Conservation (phyloP, 179 eudicot genomes). For the Pouteria campechiana region DNA sequence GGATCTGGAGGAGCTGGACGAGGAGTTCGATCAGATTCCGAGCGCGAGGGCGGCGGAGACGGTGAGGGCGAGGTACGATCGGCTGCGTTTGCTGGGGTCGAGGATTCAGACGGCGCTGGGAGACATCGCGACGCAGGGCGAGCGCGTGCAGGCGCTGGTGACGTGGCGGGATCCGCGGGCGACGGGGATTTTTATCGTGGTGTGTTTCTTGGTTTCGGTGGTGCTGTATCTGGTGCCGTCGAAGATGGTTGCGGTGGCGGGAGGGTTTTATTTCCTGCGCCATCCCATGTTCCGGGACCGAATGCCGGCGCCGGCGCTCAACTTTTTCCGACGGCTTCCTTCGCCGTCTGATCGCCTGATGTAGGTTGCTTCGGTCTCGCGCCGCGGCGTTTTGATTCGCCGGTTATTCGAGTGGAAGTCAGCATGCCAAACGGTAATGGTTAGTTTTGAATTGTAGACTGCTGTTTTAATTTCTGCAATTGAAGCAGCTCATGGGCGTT, state of each 20-base stretch:
- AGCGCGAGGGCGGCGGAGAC: slow-evolving; percentile 42
- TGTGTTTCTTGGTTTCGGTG: slow-evolving; percentile 69
- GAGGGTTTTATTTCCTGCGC: slow-evolving; percentile 68
- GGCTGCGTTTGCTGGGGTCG: slow-evolving; percentile 59
- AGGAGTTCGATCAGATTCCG: slow-evolving; percentile 76
- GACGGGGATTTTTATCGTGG: slow-evolving; percentile 72
- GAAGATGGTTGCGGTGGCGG: slow-evolving; percentile 89
- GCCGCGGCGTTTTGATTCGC: too few relatives aligned
- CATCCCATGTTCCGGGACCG: slow-evolving; percentile 86
- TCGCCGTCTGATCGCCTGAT: slow-evolving; percentile 69
- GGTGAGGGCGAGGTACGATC: slow-evolving; percentile 67
- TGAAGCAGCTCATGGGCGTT: too few relatives aligned
- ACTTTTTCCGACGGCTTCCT: slow-evolving; percentile 75
- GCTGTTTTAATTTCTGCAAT: too few relatives aligned
- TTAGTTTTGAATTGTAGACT: too few relatives aligned
- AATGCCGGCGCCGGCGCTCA: slow-evolving; percentile 74
- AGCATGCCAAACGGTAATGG: too few relatives aligned
- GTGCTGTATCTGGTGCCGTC: slow-evolving; percentile 68
- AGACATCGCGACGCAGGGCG: slow-evolving; percentile 79
- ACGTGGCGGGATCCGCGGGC: slow-evolving; percentile 93
- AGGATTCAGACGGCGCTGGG: slow-evolving; percentile 71
- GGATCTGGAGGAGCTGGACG: slow-evolving; percentile 80
- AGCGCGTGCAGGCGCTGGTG: slow-evolving; percentile 70
- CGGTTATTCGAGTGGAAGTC: too few relatives aligned
- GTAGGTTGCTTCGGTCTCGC: too few relatives aligned